Evolutionary conservation across 306 rosid genomes (phyloP), one percentile per base, ranked within the genome.

Genomic region (Luffa aegyptiaca): DNA sequence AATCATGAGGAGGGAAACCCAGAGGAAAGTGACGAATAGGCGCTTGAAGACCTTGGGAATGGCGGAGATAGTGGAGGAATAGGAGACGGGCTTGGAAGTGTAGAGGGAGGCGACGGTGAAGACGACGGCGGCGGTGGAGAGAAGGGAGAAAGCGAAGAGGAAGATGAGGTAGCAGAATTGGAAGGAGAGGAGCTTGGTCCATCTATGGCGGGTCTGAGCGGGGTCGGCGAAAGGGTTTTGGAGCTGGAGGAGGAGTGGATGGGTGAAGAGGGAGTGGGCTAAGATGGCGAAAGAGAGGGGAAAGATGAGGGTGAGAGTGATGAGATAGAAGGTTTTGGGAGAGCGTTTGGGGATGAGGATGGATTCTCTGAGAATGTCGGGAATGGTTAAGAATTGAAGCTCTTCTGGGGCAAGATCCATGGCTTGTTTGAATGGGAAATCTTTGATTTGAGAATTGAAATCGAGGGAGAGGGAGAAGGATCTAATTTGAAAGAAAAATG

Each of bases 31-130:
- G 76, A 95, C 71, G 88, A 95, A 95, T 68, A 95, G 81, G 48
- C 97, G 94, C 64, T 91, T 91, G 83, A 95, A 90, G 75, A 90
- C 93, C 45, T 88, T 90, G 3, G 99, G 99, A 0, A 95, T 93
- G 51, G 99, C 98, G 5, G 94, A 86, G 58, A 95, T 72, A 0
- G 99, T 93, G 64, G 82, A 80, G 52, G 92, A 89, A 80, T 89
- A 95, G 0, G 97, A 93, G 52, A 91, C 98, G 6, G 97, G 72
- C 66, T 95, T 95, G 68, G 92, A 78, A 53, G 99, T 93, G 79
- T 93, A 95, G 75, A 95, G 91, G 2, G 99, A 95, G 8, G 99
- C 99, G 3, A 88, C 97, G 51, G 97, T 95, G 96, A 93, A 95
- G 71, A 95, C 99, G 3, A 90, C 90, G 13, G 97, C 99, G 5